phyloP scores from a whole-genome alignment of 1,139 yeast genomes.

The Martiniozyma asiatica region DNA sequence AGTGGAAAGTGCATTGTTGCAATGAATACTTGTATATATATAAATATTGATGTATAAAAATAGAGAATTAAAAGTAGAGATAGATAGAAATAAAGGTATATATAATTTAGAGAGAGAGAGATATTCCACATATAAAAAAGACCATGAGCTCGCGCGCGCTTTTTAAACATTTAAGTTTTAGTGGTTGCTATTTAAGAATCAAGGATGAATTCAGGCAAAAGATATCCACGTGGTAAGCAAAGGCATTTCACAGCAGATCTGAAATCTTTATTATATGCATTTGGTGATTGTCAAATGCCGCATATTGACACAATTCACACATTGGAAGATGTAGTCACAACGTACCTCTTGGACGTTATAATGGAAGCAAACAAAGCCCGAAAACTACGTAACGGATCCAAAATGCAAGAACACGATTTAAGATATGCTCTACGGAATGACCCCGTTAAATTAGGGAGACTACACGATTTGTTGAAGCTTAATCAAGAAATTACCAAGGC shows the following conservation, averaged over 20 bases:
- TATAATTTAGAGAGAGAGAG: too few relatives aligned
- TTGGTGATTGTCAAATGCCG: constrained; percentile 78
- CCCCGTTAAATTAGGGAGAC: constrained; percentile 72
- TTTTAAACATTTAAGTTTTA: too few relatives aligned
- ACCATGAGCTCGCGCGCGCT: too few relatives aligned
- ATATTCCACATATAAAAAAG: too few relatives aligned
- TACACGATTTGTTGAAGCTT: constrained; percentile 64
- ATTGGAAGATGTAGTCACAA: constrained; percentile 73
- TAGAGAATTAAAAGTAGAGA: too few relatives aligned
- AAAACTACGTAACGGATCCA: constrained; percentile 20
- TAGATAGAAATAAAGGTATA: too few relatives aligned
- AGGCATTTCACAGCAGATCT: constrained; percentile 44
- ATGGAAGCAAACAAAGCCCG: constrained; percentile 50
- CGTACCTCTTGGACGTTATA: constrained; percentile 62
- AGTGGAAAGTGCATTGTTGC: too few relatives aligned
- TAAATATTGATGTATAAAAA: too few relatives aligned
- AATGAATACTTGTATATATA: too few relatives aligned
- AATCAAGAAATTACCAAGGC: constrained; percentile 72
- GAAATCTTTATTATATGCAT: constrained; percentile 66
- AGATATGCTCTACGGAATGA: constrained; percentile 77
- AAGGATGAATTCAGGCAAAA: constrained; percentile 7
- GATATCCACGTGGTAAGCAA: constrained; percentile 14
- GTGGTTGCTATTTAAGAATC: neutral
- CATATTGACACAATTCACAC: constrained; percentile 66
- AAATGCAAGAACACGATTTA: constrained; percentile 80